Percentiles rank a stretch among this genome's conserved stretches.
phyloP scores from a whole-genome alignment of 345 rosid genomes.

The Salix caprea region DNA sequence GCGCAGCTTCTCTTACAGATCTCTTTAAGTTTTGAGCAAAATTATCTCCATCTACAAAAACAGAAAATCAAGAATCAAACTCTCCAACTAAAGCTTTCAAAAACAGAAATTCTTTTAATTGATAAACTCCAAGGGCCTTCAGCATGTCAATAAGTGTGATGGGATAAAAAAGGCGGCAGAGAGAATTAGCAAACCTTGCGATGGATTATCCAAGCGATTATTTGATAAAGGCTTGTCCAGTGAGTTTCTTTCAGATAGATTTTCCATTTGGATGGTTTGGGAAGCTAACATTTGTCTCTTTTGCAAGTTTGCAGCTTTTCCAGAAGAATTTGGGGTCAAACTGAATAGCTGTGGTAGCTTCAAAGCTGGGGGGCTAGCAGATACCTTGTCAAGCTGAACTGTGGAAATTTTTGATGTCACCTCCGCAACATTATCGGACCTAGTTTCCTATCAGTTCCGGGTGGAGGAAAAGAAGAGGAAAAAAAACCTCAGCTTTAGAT shows the following conservation, averaged over 20 bases:
- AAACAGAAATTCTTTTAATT: conserved; percentile 3
- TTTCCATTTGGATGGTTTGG: conserved; percentile 60
- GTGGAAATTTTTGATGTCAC: conserved; percentile 62
- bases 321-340: conserved; percentile 86
- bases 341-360: conserved; percentile 91
- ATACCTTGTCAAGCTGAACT: conserved; percentile 73
- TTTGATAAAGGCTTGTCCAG: conserved; percentile 47
- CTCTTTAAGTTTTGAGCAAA: conserved; percentile 75
- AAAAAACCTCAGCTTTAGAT: conserved; percentile 1
- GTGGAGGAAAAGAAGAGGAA: not conserved
- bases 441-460: conserved; percentile 54
- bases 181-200: conserved; percentile 53
- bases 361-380: conserved; percentile 66
- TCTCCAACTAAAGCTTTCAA: conserved; percentile 8
- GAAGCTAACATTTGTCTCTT: conserved; percentile 54
- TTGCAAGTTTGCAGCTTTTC: conserved; percentile 70
- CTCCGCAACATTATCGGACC: conserved; percentile 63
- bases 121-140: conserved; percentile 1
- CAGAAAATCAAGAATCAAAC: conserved; percentile 14
- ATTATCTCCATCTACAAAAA: conserved; percentile 58
- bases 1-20: conserved; percentile 90
- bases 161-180: not conserved
- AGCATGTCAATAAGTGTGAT: not conserved
- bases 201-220: conserved; percentile 42
- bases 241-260: conserved; percentile 50